Evolutionary conservation across 2,329 filamentous ascomycete genomes (phyloP), one percentile per base, ranked within the genome.

Genomic region (Volutella citrinella): DNA sequence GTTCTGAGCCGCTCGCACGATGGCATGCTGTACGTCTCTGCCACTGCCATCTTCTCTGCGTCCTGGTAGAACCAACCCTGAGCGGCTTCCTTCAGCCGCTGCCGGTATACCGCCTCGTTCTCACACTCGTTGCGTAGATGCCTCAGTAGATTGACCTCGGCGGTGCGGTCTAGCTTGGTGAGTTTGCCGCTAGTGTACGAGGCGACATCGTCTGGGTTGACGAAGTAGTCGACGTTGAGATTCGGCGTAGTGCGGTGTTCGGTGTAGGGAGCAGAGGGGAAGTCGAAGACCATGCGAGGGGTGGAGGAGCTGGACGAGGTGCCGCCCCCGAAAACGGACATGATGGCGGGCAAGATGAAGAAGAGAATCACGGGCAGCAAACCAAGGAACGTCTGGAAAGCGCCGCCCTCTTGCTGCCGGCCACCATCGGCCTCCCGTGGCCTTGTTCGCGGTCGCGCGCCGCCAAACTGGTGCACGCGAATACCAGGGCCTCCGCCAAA

Each of bases 381-480:
- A 39, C 88, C 85, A 35, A 87, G 65, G 48, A 95, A 58, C 46
- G 78, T 74, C 55, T 70, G 70, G 50, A 80, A 56, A 30, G 69
- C 74, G 30, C 74, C 69, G 42, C 70, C 63, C 42, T 69, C 60
- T 51, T 69, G 70, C 43, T 69, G 65, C 49, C 49, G 49, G 10
- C 63, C 71, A 41, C 66, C 71, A 46, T 74, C 77, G 19, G 74
- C 72, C 47, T 83, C 72, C 54, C 76, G 79, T 14, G 90, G 89
- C 55, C 93, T 76, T 63, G 84, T 74, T 50, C 88, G 78, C 16
- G 90, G 88, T 34, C 77, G 73, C 6, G 69, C 75, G 34, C 93
- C 91, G 50, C 90, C 91, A 61, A 98, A 97, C 59, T 96, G 91
- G 61, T 97, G 93, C 42, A 98, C 88, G 41, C 91, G 80, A 52